These are phyloP conservation scores for Leptodermis oblonga DNA, from an alignment of 257 asterid species.

Conservation along the genomic window DNA sequence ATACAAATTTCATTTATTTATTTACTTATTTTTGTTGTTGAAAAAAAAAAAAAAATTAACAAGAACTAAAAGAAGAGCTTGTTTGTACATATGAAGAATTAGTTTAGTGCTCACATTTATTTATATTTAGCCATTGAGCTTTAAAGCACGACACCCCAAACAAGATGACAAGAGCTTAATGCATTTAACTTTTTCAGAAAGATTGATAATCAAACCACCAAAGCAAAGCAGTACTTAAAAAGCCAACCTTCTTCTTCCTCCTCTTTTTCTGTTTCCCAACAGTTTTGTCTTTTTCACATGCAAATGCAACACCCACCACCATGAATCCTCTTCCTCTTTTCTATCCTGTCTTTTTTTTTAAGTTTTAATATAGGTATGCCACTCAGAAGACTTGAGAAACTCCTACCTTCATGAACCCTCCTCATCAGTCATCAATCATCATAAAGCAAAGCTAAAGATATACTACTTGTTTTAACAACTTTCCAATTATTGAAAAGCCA, in stretches of 20 bases:
- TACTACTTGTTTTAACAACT: constrained; percentile 6
- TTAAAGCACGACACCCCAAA: not conserved
- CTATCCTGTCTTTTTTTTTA: no score
- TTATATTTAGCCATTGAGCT: not conserved
- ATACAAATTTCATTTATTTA: no score
- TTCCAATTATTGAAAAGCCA: constrained; percentile 33
- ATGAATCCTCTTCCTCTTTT: not conserved
- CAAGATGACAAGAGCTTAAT: not conserved
- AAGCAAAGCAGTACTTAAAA: not conserved
- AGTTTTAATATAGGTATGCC: not conserved
- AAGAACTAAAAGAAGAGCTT: no score
- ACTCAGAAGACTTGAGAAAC: not conserved
- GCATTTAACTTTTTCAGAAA: not conserved
- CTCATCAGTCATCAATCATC: not conserved
- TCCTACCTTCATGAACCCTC: constrained; percentile 11
- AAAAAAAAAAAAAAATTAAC: no score
- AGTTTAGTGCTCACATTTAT: not conserved
- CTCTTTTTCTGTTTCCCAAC: not conserved
- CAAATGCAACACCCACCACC: constrained; percentile 4
- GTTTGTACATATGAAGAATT: no score
- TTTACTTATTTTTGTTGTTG: no score
- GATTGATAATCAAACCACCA: not conserved
- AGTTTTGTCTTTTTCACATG: constrained; percentile 1
- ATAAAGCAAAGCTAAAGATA: constrained; percentile 23
- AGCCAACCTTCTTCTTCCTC: not conserved